Base-by-base conservation (phyloP, 257 asterid genomes). In the Solanum virginianum region DNA sequence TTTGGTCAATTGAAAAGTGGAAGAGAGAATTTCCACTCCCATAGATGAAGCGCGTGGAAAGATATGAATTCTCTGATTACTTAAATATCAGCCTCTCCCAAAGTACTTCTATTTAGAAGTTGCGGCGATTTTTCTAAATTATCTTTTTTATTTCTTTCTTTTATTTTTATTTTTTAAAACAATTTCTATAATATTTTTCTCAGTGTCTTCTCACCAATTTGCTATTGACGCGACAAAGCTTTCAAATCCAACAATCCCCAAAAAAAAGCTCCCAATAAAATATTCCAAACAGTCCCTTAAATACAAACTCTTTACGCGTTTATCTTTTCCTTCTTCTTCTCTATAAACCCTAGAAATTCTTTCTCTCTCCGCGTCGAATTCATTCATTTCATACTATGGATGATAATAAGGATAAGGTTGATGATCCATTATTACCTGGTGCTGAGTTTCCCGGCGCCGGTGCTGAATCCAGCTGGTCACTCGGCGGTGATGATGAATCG, bases 381-480 rank as follows among this genome's bases (percentile, higher is more conserved):
- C 53, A 43, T 14, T 43, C 43, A 8, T 36, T 49, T 11, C 6
- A 12, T 29, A 14, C 53, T 17, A 83, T 92, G 93, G 89, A 89
- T 20, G 87, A 89, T 12, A 87, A 85, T 2, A 86, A 89, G 26
- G 88, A 88, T 24, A 89, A 89, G 17, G 69, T 32, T 47, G 91
- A 93, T 88, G 84, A n/a, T 79, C 47, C 22, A 75, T 75, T 75
- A 43, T 49, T 75, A 43, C 86, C 49, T 83, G 79, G 66, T n/a
- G 88, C 88, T 11, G 88, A 86, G 26, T 87, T 86, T 82, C 7
- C 18, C 20, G 70, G 10, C 18, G 45, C 86, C 9, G 39, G 86
- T 7, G 75, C 90, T 63, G 92, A 85, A 26, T 88, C 94, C 41
- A 87, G 87, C 91, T 90, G 95, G 92, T 85, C 80, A 17, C 90